Base-by-base conservation (phyloP, 2,329 filamentous ascomycete species). In the Anisogramma anomala region DNA sequence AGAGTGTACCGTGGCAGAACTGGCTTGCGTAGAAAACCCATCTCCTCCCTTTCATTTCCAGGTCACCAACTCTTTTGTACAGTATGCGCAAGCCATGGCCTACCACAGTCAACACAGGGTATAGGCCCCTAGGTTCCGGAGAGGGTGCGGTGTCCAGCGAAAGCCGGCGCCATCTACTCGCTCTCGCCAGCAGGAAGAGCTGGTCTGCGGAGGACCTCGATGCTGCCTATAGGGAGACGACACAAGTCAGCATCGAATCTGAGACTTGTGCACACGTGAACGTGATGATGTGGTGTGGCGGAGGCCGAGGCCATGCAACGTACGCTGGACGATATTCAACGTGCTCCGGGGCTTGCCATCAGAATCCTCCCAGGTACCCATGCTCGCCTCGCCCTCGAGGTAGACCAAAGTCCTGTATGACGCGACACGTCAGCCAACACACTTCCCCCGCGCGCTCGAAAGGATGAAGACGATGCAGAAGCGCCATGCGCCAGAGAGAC, bases 301-400 rank as follows among this genome's bases (percentile, higher is more conserved):
- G 11, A 14, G 22, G 6, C n/a, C 23, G 13, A 17, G 6, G 4
- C 11, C 3, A 9, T n/a, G 17, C 5, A 17, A 71, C 84, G 56
- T 77, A 94, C 89, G 80, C 66, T 94, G 86, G 37, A 82, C 62
- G 53, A 96, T 69, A 62, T 68, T 88, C 55, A 95, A 59, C 36
- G 65, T 57, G 41, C 62, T 74, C 51, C 69, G 70, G 53, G 66
- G 74, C 62, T 80, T 80, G 58, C 84, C 84, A 34, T 91, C 82
- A 43, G 67, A 58, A 52, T 82, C 79, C 51, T 82, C 73, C 58
- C 77, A 89, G 33, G 61, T 67, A 52, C 65, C 70, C 65, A 89
- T 77, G 50, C 65, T 66, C 47, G 81, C 82, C 47, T 95, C 85
- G 33, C 83, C 88, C 61, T 96, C 89, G 36, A 96, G 68, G 55